These are phyloP conservation scores for Cymbopogon citratus DNA, from an alignment of 176 grass and related monocot species.

Conservation along the genomic window DNA sequence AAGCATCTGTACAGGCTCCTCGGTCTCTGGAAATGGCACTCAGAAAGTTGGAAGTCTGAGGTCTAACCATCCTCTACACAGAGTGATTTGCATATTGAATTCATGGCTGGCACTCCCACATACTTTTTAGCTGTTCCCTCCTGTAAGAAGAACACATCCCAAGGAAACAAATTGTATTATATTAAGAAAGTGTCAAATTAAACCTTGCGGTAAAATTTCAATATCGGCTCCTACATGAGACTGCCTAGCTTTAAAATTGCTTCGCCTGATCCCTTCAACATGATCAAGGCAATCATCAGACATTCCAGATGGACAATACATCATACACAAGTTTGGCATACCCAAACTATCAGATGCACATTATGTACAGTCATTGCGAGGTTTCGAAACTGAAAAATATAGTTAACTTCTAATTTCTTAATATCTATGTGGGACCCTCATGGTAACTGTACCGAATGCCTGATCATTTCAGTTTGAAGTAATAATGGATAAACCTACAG, in stretches of 20 bases:
- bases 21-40: not conserved
- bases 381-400: not conserved
- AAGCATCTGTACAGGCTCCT: not conserved
- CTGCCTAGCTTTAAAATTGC: not conserved
- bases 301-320: not conserved
- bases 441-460: not conserved
- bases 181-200: not conserved
- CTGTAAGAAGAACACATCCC: constrained; percentile 25
- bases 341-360: not conserved
- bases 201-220: not conserved
- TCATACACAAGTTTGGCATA: not conserved
- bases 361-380: not conserved
- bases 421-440: not conserved
- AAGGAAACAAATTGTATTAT: not conserved
- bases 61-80: constrained; percentile 67
- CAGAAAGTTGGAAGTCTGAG: not conserved
- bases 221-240: not conserved
- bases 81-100: constrained; percentile 86
- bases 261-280: not conserved
- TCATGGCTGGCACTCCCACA: constrained; percentile 86
- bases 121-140: constrained; percentile 60
- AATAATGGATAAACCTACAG: not conserved
- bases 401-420: not conserved
- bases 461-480: not conserved
- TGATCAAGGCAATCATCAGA: not conserved